Base-by-base conservation (phyloP, 2,329 filamentous ascomycete species). In the Colletotrichum magnum region DNA sequence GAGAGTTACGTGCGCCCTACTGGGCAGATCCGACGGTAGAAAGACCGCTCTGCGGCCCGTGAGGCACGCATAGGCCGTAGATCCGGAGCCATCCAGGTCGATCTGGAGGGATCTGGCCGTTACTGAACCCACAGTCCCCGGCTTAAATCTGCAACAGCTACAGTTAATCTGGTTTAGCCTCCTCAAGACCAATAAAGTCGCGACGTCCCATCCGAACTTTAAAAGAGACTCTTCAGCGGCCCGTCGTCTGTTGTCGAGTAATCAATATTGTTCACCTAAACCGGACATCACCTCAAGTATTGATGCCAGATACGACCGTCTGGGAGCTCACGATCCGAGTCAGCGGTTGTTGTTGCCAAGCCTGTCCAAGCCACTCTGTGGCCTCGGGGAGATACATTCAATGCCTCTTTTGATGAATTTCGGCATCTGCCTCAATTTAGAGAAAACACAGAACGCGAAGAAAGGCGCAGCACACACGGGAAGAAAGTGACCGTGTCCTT, bases 151-250 rank as follows among this genome's bases (percentile, higher is more conserved):
- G 32, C 26, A 16, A 50, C 43, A 26, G 36, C 28, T 32, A 39
- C 24, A 13, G 58, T 60, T 60, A 41, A 50, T 60, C 6, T 60
- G 45, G 58, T 26, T 51, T 60, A 60, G 58, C 36, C 28, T 60
- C 32, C n/a, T 18, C n/a, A 9, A 21, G 13, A 50, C 45, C 45
- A 39, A 41, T 60, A 26, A 60, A 28, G n/a, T 24, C 41, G 28
- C n/a, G 12, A 24, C 53, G 18, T 60, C 32, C 32, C n/a, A 39
- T 60, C 21, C 18, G 28, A 60, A 41, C 43, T 50, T 28, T 36
- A 36, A 47, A 21, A 21, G 21, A 7, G 21, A 16, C 26, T 9
- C 45, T 39, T 18, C 16, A 51, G 16, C 18, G n/a, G 48, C 16
- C n/a, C 28, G 13, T 21, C 13, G 58, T 28, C 45, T 43, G 41